Percentiles rank a stretch among this genome's conserved stretches.
Conservation (phyloP, 2,329 filamentous ascomycete species). For the Pestalotiopsis sp. region DNA sequence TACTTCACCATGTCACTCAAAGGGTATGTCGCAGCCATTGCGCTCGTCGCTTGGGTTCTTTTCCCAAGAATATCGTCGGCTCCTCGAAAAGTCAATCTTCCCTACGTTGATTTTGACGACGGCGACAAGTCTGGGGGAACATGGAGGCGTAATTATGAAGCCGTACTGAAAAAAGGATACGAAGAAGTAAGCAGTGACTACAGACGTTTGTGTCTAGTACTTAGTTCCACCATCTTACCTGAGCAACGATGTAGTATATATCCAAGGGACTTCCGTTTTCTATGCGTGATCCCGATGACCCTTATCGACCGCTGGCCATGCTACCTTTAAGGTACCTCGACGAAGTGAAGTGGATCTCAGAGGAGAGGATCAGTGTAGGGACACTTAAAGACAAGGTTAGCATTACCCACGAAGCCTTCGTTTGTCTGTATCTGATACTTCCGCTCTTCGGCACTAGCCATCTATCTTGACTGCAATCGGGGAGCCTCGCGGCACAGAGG, state of each 20-base stretch:
- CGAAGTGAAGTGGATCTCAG: conserved; percentile 17
- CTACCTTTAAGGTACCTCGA: conserved; percentile 14
- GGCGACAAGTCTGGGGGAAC: not conserved
- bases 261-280: conserved; percentile 14
- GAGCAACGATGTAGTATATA: conserved; percentile 9
- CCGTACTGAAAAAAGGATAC: not conserved
- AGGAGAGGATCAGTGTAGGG: conserved; percentile 13
- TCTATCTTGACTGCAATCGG: conserved; percentile 14
- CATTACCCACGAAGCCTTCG: not conserved
- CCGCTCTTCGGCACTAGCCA: not conserved
- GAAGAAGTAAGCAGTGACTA: not conserved
- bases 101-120: not conserved
- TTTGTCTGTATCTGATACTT: not conserved
- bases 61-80: not conserved
- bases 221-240: not conserved
- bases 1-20: not conserved
- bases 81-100: conserved; percentile 1
- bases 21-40: not conserved
- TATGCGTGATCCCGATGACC: conserved; percentile 10
- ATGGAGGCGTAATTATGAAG: not conserved
- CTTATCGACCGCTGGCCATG: conserved; percentile 7
- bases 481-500: conserved; percentile 12
- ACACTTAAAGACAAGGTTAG: conserved; percentile 12
- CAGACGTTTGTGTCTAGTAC: not conserved
- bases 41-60: conserved; percentile 1